Base-by-base conservation (phyloP, 2,329 filamentous ascomycete genomes). In the Ophiobolus disseminans region DNA sequence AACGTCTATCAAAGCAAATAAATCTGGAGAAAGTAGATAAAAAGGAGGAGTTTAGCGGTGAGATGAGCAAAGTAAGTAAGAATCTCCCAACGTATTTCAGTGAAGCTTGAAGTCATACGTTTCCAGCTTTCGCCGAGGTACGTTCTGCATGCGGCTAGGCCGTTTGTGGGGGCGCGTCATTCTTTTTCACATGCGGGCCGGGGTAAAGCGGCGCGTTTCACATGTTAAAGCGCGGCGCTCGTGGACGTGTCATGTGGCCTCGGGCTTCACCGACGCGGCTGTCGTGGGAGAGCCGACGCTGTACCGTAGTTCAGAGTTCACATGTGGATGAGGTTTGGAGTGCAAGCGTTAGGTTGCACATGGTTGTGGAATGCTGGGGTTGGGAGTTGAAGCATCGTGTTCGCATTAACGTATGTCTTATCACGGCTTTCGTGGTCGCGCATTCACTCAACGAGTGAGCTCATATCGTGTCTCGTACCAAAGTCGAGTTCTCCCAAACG, bases 401-500 rank as follows among this genome's bases (percentile, higher is more conserved):
- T n/a, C n/a, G n/a, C n/a, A n/a, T n/a, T n/a, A n/a, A n/a, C n/a
- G n/a, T n/a, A n/a, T n/a, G n/a, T n/a, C n/a, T n/a, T n/a, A n/a
- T n/a, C n/a, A n/a, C n/a, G n/a, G n/a, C n/a, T n/a, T n/a, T n/a
- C n/a, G n/a, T n/a, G n/a, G n/a, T n/a, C n/a, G n/a, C n/a, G n/a
- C n/a, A n/a, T n/a, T n/a, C n/a, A n/a, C n/a, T n/a, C n/a, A n/a
- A n/a, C n/a, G n/a, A n/a, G n/a, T n/a, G n/a, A n/a, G n/a, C n/a
- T n/a, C n/a, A n/a, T n/a, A n/a, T n/a, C n/a, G n/a, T n/a, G n/a
- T n/a, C n/a, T n/a, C n/a, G n/a, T n/a, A n/a, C n/a, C n/a, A n/a
- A n/a, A n/a, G n/a, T n/a, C n/a, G n/a, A n/a, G n/a, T n/a, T 6
- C 35, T 13, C 54, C 60, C 20, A 17, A 69, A 70, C 66, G 64